These are phyloP conservation scores for Gaertneriomyces sp. DNA, from an alignment of 192 early-diverging fungal genomes.

Conservation along the genomic window DNA sequence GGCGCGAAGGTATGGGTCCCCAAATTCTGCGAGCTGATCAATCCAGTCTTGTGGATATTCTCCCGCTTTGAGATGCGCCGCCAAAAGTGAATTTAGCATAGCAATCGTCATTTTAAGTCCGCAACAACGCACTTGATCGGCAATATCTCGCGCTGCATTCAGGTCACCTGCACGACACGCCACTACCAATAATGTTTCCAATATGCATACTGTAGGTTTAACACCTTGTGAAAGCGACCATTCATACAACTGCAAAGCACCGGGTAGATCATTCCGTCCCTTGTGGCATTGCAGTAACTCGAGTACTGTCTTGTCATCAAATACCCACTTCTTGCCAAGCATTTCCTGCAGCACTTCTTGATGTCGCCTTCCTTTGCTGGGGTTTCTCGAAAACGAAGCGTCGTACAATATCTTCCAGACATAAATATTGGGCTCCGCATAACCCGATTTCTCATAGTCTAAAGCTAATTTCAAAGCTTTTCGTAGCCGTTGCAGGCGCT, in stretches of 20 bases:
- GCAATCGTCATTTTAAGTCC: slow-evolving; percentile 1
- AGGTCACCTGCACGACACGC: neutral
- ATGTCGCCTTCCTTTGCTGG: neutral
- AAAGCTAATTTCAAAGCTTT: too few species aligned
- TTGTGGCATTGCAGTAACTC: neutral
- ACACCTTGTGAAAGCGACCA: neutral
- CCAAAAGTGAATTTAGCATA: slow-evolving; percentile 2
- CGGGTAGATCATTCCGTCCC: neutral
- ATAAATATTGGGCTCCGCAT: neutral
- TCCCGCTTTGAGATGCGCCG: neutral
- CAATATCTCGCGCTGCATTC: neutral
- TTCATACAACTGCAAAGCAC: slow-evolving; percentile 2
- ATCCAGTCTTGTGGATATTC: neutral
- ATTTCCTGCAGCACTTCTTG: neutral
- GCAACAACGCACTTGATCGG: neutral
- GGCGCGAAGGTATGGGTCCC: neutral
- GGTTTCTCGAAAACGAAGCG: neutral
- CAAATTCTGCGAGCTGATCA: neutral
- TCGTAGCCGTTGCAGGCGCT: too few species aligned
- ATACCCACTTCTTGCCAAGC: too few species aligned
- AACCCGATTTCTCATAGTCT: neutral
- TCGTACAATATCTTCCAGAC: neutral
- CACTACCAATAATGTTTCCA: neutral
- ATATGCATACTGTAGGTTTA: neutral
- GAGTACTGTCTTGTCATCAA: neutral